Evolutionary conservation across 2,329 filamentous ascomycete species (phyloP).

Genomic region (Cladosporium austrohemisphaericum): DNA sequence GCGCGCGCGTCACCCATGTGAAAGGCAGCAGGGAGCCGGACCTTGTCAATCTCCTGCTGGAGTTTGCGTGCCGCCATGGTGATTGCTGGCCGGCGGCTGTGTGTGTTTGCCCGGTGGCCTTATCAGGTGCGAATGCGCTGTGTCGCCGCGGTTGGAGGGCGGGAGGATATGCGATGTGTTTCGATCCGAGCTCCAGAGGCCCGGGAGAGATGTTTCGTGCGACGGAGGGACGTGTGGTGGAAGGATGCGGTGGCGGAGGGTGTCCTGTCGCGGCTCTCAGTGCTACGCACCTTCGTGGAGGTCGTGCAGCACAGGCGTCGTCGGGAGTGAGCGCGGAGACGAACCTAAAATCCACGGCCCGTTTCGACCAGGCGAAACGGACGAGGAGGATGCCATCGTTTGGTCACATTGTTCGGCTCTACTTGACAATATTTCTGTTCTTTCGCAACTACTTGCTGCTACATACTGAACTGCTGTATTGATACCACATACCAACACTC

Average conservation of each 20-base stretch:
- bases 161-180: neutral
- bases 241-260: slow-evolving; percentile 5
- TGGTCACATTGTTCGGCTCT: too few relatives aligned
- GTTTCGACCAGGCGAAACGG: slow-evolving; percentile 5
- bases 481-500: too few relatives aligned
- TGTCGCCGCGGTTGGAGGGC: slow-evolving; percentile 11
- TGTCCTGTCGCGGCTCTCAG: slow-evolving; percentile 2
- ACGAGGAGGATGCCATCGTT: neutral
- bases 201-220: slow-evolving; percentile 1
- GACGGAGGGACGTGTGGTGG: slow-evolving; percentile 3
- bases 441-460: neutral
- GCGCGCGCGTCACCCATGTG: neutral
- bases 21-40: slow-evolving; percentile 33
- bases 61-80: slow-evolving; percentile 93
- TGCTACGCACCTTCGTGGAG: slow-evolving; percentile 6
- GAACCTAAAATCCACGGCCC: neutral
- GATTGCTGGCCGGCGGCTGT: slow-evolving; percentile 16
- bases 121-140: neutral
- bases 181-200: neutral
- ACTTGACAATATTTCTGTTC: too few relatives aligned
- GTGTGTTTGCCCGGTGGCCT: slow-evolving; percentile 3
- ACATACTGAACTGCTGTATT: too few relatives aligned
- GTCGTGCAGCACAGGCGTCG: neutral
- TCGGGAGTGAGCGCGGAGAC: neutral
- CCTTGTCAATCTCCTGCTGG: slow-evolving; percentile 97